A percentile compares a stretch with the other conserved stretches of the same genome.
Conservation (phyloP, 306 rosid genomes). For the Vachellia collinsii region DNA sequence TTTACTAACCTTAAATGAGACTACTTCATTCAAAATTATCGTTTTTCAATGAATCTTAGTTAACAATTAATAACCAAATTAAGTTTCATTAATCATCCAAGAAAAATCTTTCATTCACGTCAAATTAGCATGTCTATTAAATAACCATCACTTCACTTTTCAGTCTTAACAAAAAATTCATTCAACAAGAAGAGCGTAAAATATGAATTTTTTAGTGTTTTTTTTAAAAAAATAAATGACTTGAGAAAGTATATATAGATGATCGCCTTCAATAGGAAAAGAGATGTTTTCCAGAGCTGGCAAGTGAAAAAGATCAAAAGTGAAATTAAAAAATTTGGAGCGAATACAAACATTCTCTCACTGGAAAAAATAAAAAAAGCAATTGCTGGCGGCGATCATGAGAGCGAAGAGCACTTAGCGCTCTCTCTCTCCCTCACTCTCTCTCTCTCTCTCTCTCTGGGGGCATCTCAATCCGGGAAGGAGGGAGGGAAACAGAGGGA, state of each 20-base stretch:
- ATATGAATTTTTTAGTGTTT: neutral
- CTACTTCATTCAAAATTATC: too few relatives aligned
- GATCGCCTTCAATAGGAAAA: neutral
- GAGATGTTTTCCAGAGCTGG: neutral
- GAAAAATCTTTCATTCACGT: neutral
- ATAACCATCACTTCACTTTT: neutral
- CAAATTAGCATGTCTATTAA: neutral
- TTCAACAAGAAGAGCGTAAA: neutral
- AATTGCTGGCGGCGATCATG: slow-evolving; percentile 7
- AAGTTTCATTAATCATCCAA: neutral
- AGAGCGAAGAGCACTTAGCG: neutral
- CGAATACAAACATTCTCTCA: neutral
- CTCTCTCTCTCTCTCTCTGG: neutral
- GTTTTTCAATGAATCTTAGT: neutral
- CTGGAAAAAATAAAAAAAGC: neutral
- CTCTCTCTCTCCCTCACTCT: neutral
- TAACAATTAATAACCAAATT: neutral
- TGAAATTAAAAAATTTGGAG: neutral
- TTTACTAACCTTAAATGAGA: neutral
- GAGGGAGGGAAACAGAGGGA: slow-evolving; percentile 28
- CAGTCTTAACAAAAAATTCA: neutral
- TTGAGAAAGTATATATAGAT: neutral
- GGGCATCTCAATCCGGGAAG: too few relatives aligned
- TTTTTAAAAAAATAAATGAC: neutral
- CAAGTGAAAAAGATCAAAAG: neutral